Conservation (phyloP, 1,139 yeast species). For the Debaryomyces udenii region DNA sequence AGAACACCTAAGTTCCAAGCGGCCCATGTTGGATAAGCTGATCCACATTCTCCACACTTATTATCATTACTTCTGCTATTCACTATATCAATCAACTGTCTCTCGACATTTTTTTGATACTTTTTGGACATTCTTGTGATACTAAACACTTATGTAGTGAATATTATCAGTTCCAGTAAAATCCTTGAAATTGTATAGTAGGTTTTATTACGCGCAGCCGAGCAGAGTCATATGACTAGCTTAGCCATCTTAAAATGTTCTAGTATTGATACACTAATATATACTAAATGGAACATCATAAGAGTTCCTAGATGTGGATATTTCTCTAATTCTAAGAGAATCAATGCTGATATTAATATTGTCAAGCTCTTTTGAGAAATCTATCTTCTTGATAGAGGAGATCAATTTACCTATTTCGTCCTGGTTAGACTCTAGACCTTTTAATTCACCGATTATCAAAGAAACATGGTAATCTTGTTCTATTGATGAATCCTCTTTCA, state of each 20-base stretch:
- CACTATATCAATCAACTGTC: slow-evolving; percentile 47
- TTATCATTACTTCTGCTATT: slow-evolving; percentile 49
- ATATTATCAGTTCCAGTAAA: background rate
- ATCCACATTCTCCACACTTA: slow-evolving; percentile 75
- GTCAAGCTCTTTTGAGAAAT: slow-evolving; percentile 9
- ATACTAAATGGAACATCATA: slow-evolving; percentile 8
- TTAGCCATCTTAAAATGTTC: slow-evolving; percentile 1
- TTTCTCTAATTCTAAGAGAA: slow-evolving; percentile 6
- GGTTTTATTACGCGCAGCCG: slow-evolving; percentile 2
- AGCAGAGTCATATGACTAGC: slow-evolving; percentile 5
- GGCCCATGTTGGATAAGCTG: slow-evolving; percentile 63
- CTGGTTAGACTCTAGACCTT: slow-evolving; percentile 6
- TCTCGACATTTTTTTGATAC: slow-evolving; percentile 42
- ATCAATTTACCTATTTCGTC: slow-evolving; percentile 5
- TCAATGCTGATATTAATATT: slow-evolving; percentile 10
- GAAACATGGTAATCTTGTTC: slow-evolving; percentile 13
- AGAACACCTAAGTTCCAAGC: slow-evolving; percentile 59
- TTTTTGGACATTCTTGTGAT: slow-evolving; percentile 29
- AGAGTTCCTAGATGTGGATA: slow-evolving; percentile 4
- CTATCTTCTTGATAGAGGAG: slow-evolving; percentile 5
- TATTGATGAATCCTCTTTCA: slow-evolving; percentile 1
- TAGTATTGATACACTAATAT: background rate
- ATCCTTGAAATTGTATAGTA: slow-evolving; percentile 2
- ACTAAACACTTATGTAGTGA: background rate
- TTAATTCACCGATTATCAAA: slow-evolving; percentile 13